Conservation (phyloP, 2,329 filamentous ascomycete species). For the Epichloe glyceriae region DNA sequence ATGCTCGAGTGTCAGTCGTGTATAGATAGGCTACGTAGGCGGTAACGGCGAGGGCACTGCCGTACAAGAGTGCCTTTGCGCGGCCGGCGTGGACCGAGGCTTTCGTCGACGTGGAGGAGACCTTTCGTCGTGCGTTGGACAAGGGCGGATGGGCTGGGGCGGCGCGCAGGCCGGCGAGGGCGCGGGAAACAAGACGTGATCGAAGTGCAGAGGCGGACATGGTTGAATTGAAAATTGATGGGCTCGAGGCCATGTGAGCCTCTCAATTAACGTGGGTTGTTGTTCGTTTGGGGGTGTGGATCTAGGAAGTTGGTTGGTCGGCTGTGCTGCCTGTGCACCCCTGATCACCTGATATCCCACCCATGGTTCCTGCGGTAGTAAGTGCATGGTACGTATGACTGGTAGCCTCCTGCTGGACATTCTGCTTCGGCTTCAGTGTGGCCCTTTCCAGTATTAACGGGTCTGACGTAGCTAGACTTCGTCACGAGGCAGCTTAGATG, state of each 20-base stretch:
- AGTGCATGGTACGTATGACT: too few relatives aligned
- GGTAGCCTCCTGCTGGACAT: too few relatives aligned
- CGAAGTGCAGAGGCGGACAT: conserved; percentile 9
- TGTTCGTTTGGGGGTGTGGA: neutral
- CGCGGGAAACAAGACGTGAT: conserved; percentile 6
- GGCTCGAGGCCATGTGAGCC: conserved; percentile 6
- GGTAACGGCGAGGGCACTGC: conserved; percentile 27
- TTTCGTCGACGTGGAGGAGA: conserved; percentile 20
- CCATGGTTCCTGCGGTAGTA: too few relatives aligned
- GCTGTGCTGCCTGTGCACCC: too few relatives aligned
- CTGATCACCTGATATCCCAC: too few relatives aligned
- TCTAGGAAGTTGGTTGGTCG: neutral
- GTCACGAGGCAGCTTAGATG: neutral
- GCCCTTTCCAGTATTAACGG: too few relatives aligned
- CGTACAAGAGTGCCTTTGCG: conserved; percentile 26
- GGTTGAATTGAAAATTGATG: neutral
- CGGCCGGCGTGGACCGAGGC: conserved; percentile 17
- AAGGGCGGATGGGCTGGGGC: neutral
- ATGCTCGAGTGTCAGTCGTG: conserved; percentile 61
- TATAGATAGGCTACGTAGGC: conserved; percentile 48
- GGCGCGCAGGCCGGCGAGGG: conserved; percentile 6
- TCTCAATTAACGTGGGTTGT: conserved; percentile 6
- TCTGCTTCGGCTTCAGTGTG: too few relatives aligned
- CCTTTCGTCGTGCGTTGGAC: conserved; percentile 13
- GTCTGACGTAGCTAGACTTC: neutral